Conservation (phyloP, 441 rosid genomes). For the Euphorbia neoarborescens region DNA sequence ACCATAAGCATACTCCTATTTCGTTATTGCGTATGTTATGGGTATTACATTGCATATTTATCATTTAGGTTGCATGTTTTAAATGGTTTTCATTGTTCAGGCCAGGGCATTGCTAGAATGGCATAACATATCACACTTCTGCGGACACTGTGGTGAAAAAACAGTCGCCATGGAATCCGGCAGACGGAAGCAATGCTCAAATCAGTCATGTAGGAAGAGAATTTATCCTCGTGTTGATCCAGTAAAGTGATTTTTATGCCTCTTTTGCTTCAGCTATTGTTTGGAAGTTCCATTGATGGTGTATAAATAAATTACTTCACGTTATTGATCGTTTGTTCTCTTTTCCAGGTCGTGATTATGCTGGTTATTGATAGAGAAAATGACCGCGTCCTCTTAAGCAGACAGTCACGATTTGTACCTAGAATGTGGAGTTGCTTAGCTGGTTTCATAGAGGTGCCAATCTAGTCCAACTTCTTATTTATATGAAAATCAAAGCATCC, state of each 20-base stretch:
- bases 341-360: conserved; percentile 82
- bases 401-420: conserved; percentile 67
- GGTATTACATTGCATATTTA: conserved; percentile 2
- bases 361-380: conserved; percentile 76
- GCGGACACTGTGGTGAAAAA: conserved; percentile 69
- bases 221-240: conserved; percentile 92
- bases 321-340: not conserved
- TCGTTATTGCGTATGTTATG: not conserved
- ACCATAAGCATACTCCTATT: not conserved
- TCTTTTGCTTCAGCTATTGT: conserved; percentile 6
- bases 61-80: not conserved
- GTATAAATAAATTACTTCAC: not conserved
- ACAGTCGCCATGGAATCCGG: conserved; percentile 70
- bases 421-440: conserved; percentile 97
- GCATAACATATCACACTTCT: conserved; percentile 55
- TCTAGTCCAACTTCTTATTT: conserved; percentile 1
- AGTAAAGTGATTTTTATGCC: conserved; percentile 32
- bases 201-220: conserved; percentile 51
- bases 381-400: conserved; percentile 66
- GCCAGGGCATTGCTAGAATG: conserved; percentile 88
- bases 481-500: not conserved
- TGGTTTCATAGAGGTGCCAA: conserved; percentile 81
- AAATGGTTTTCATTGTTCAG: conserved; percentile 27
- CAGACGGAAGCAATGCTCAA: conserved; percentile 63
- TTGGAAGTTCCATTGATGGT: not conserved